A percentile compares a stretch with the other conserved stretches of the same genome.
These are phyloP conservation scores for Microbotryum saponariae DNA, from an alignment of 1,284 basidiomycete genomes.

Conservation along the genomic window DNA sequence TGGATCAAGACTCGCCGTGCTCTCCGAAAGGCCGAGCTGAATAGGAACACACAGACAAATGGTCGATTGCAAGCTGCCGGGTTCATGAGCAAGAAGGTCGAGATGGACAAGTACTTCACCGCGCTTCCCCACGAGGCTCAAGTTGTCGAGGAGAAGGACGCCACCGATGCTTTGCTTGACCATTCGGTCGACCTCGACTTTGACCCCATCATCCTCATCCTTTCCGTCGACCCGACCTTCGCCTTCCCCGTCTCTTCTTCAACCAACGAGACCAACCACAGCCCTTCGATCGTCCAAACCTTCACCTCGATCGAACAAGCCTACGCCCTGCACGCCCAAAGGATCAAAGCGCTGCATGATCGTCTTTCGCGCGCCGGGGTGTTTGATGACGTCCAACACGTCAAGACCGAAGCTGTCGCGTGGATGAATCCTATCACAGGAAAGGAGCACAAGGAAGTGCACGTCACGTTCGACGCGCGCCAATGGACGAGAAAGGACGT, in stretches of 20 bases:
- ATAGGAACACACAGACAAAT: too few species aligned
- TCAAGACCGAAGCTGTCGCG: background rate
- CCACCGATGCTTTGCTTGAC: too few species aligned
- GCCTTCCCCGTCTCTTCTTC: background rate
- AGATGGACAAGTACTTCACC: constrained; percentile 1
- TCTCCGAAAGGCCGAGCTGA: background rate
- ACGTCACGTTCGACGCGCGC: background rate
- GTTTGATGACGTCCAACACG: constrained; percentile 9
- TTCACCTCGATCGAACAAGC: constrained; percentile 12
- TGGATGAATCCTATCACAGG: background rate
- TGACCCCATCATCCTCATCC: constrained; percentile 19
- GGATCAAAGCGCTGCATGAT: constrained; percentile 15
- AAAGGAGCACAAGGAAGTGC: constrained; percentile 1
- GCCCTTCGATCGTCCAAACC: constrained; percentile 7
- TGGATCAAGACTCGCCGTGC: constrained; percentile 16
- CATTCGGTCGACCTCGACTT: too few species aligned
- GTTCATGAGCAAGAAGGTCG: background rate
- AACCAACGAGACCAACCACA: constrained; percentile 8
- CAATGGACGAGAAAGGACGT: constrained; percentile 6
- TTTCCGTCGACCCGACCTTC: constrained; percentile 24
- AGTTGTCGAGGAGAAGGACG: background rate
- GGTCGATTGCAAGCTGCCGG: background rate
- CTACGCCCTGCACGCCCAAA: constrained; percentile 20
- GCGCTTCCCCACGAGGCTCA: background rate
- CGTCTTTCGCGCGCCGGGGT: constrained; percentile 18